Base-by-base conservation (phyloP, 306 rosid genomes). In the Amphicarpaea edgeworthii region DNA sequence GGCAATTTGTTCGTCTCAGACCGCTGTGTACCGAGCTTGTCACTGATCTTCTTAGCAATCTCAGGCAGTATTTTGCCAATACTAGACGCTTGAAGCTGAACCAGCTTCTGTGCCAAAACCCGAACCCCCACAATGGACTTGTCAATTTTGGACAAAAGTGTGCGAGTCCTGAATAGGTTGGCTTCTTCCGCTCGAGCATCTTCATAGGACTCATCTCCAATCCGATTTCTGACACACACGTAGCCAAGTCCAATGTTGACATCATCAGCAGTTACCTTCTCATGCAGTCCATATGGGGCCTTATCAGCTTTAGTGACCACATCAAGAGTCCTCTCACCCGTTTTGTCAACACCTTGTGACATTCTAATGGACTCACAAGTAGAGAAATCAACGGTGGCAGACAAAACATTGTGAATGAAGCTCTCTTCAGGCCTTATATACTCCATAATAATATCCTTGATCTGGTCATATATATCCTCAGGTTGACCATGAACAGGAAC, bases 401-500 rank as follows among this genome's bases (percentile, higher is more conserved):
- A 85, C 1, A 85, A 26, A 20, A 85, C 91, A 78, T 87, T 87
- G 12, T 85, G 73, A 21, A 85, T 80, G 0, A 87, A 84, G 19
- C 86, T 79, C 34, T 81, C 85, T 24, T 82, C 87, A 0, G 88
- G 88, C 23, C 4, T 67, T 7, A 87, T 85, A 20, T 83, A 85
- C 60, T 83, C 80, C 85, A 83, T 79, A 1, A 82, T 82, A 0
- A 80, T 85, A 6, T 79, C 76, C 10, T 19, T 53, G 0, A 87
- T 62, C 71, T 87, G 88, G 19, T 84, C 88, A 23, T 82, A 85
- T 0, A 87, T 80, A 47, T 87, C 28, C 47, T 77, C 83, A 24
- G 87, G 89, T 72, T 87, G 91, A 8, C 86, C 89, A 3, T 71
- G 81, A 46, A 87, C 87, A 6, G 87, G 72, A 3, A 85, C 89